Evolutionary conservation across 106 monocot genomes (phyloP), one percentile per base, ranked within the genome.

Genomic region (Ottelia alismoides): DNA sequence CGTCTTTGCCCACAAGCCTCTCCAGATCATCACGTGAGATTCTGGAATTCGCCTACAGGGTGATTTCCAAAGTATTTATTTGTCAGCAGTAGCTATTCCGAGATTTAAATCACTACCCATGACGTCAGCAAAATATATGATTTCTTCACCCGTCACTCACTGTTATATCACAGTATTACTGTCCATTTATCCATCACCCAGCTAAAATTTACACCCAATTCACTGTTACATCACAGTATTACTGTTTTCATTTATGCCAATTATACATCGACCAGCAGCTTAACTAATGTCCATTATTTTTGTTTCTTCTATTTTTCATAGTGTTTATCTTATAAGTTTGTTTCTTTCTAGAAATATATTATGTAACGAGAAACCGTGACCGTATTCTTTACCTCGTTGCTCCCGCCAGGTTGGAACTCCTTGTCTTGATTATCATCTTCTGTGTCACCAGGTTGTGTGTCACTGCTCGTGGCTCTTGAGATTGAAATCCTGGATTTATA

Each of bases 1-100:
- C 94, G 58, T 88, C 88, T 2, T 69, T n/a, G n/a, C n/a, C 93
- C 26, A 96, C 70, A 11, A 96, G 70, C 29, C 85, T 76, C 53
- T 96, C 94, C 72, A 96, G 60, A 23, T 78, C 74, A 27, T 89
- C 88, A 19, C 88, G 77, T 24, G 77, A 88, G 26, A 73, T 51
- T 2, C 70, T 67, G 64, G 27, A 59, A 28, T 72, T 84, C 19
- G 45, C 57, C 90, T 90, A 53, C 46, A 65, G 30, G 58, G 44
- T 31, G 58, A 49, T 43, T 3, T 19, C 35, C 20, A 45, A 28
- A 63, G 29, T 0, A 11, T 18, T 25, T 3, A 45, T 47, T 40
- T 9, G 1, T 17, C 2, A 12, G 48, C 2, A 5, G 48, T 3
- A 14, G 19, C 9, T 3, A 49, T 11, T 11, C n/a, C 9, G 2